Percentiles rank a stretch among this genome's conserved stretches.
Conservation (phyloP, 1,139 yeast species). For the Saccharomyces uvarum region DNA sequence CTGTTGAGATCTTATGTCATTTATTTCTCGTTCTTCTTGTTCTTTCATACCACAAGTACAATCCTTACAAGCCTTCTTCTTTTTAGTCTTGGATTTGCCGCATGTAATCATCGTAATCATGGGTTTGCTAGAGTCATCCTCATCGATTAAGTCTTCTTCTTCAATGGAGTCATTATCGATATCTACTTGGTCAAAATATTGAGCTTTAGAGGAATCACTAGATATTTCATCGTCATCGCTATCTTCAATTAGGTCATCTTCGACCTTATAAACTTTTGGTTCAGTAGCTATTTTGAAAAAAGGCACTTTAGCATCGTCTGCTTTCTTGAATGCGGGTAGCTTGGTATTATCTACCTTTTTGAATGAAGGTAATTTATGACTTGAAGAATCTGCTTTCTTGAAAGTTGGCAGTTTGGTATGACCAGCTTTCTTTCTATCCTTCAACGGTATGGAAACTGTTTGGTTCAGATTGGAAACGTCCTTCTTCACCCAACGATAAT, state of each 20-base stretch:
- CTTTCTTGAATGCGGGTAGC: conserved; percentile 7
- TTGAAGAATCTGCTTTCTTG: conserved; percentile 6
- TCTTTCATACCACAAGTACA: conserved; percentile 96
- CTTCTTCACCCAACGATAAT: conserved; percentile 27
- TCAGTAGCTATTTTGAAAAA: conserved; percentile 7
- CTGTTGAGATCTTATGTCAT: conserved; percentile 44
- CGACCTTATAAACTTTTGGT: background rate
- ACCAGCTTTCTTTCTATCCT: conserved; percentile 9
- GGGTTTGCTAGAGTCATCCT: conserved; percentile 25
- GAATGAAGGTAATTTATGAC: conserved; percentile 1
- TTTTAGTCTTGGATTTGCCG: conserved; percentile 40
- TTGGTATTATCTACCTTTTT: background rate
- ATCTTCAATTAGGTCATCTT: conserved; percentile 11
- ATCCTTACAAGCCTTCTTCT: conserved; percentile 90
- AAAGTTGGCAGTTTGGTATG: conserved; percentile 8
- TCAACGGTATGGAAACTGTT: conserved; percentile 9
- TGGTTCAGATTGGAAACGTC: conserved; percentile 1
- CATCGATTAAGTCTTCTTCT: conserved; percentile 41
- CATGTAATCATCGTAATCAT: conserved; percentile 35
- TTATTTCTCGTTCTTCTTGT: conserved; percentile 52
- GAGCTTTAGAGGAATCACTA: conserved; percentile 35
- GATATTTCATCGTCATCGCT: conserved; percentile 19
- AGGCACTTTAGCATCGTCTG: conserved; percentile 7
- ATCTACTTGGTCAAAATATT: conserved; percentile 46
- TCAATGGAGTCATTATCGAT: conserved; percentile 42